Conservation (phyloP, 2,329 filamentous ascomycete genomes). For the Aspergillus sp. region DNA sequence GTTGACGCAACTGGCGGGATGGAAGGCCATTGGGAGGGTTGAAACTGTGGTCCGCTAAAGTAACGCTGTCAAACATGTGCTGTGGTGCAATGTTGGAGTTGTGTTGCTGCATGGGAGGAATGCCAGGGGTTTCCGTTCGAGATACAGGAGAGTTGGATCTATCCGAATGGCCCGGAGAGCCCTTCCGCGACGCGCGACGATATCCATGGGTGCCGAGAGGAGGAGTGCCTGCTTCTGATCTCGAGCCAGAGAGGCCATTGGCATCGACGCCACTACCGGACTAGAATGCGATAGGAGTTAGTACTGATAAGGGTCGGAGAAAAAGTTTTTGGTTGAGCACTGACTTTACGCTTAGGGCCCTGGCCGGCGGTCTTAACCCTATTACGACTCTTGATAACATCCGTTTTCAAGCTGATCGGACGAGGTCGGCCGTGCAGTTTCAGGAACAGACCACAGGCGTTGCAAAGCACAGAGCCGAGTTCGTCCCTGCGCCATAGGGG, state of each 20-base stretch:
- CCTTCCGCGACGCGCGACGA: slow-evolving; percentile 66
- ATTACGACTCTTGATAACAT: slow-evolving; percentile 99
- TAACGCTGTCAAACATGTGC: slow-evolving; percentile 70
- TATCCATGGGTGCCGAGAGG: slow-evolving; percentile 54
- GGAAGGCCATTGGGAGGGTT: slow-evolving; percentile 49
- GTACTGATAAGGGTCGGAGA: slow-evolving; percentile 4
- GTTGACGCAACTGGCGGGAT: slow-evolving; percentile 49
- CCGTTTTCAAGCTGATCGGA: slow-evolving; percentile 94
- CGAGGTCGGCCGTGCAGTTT: slow-evolving; percentile 92
- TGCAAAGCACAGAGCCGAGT: slow-evolving; percentile 91
- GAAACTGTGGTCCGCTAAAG: slow-evolving; percentile 65
- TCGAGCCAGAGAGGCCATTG: slow-evolving; percentile 56
- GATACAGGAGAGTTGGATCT: slow-evolving; percentile 74
- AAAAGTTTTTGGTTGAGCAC: slow-evolving; percentile 23
- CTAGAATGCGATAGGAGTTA: slow-evolving; percentile 29
- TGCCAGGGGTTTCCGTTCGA: slow-evolving; percentile 70
- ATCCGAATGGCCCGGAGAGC: slow-evolving; percentile 67
- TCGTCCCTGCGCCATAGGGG: slow-evolving; percentile 98
- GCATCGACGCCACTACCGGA: slow-evolving; percentile 42
- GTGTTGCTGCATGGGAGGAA: slow-evolving; percentile 52
- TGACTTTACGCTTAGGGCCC: slow-evolving; percentile 78
- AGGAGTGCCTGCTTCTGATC: slow-evolving; percentile 53
- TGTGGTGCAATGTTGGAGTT: slow-evolving; percentile 65
- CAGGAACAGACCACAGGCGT: slow-evolving; percentile 94
- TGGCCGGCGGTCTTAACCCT: slow-evolving; percentile 85